Percentiles rank a stretch among this genome's conserved stretches.
phyloP scores from a whole-genome alignment of 2,329 filamentous ascomycete genomes.

The Myriosclerotinia curreyana region DNA sequence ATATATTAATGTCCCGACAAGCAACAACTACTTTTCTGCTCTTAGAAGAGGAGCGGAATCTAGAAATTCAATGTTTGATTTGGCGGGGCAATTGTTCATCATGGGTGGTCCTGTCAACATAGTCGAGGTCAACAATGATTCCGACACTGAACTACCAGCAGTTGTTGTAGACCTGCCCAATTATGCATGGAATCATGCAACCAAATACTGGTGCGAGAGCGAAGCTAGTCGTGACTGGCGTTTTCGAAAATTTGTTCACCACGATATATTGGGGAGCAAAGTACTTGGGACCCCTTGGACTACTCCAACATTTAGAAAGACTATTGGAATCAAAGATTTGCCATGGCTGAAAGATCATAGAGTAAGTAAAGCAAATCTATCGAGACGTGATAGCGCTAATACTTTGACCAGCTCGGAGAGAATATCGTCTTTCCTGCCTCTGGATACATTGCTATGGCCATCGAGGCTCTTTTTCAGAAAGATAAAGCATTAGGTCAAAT shows the following conservation, averaged over 20 bases:
- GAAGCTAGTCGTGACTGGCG: constrained; percentile 47
- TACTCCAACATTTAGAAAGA: constrained; percentile 37
- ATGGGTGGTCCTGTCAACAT: constrained; percentile 13
- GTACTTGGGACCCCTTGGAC: constrained; percentile 26
- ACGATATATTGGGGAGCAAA: constrained; percentile 49
- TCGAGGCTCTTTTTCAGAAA: constrained; percentile 29
- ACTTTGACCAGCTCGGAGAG: no score
- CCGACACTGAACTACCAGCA: constrained; percentile 34
- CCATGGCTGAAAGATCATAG: constrained; percentile 52
- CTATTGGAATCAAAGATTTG: constrained; percentile 42
- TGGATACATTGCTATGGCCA: constrained; percentile 28
- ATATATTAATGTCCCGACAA: constrained; percentile 37
- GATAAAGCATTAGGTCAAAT: no score
- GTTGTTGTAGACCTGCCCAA: constrained; percentile 48
- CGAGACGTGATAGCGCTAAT: no score
- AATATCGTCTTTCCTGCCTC: constrained; percentile 47
- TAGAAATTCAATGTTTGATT: constrained; percentile 7
- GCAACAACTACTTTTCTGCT: no score
- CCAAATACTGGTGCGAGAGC: constrained; percentile 53
- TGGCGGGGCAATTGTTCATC: constrained; percentile 23
- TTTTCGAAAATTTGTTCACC: constrained; percentile 45
- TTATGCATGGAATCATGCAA: constrained; percentile 55
- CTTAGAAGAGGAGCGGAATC: constrained; percentile 13
- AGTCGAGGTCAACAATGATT: constrained; percentile 34
- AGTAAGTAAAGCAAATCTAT: no score